Base-by-base conservation (phyloP, 1,139 yeast genomes). In the Diutina catenulata region DNA sequence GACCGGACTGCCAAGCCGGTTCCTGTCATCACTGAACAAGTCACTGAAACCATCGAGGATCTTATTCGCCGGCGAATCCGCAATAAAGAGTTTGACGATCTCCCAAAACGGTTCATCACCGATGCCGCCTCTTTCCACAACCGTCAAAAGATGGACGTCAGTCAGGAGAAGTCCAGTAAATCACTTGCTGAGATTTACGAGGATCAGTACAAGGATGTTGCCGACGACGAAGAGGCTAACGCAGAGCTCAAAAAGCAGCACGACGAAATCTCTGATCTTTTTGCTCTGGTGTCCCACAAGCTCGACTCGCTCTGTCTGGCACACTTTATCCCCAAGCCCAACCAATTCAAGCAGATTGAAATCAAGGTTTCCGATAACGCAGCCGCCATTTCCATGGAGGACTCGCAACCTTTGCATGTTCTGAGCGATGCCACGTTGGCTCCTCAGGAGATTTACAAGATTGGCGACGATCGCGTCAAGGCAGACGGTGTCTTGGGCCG, bases 131-230 rank as follows among this genome's bases (percentile, higher is more conserved):
- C 71, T 45, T 80, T 78, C 58, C 74, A 62, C 37, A 63, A 55
- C 53, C 64, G 57, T 58, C 59, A 57, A 52, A 60, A 62, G 41
- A 64, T 69, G 38, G 93, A 86, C 47, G 74, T 91, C 19, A 79
- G 87, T 42, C 95, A 88, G 52, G 74, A 77, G 41, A 91, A 91
- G 57, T 83, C 95, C 1, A 56, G 76, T 22, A 86, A 87, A 57
- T 86, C 96, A 3, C 73, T 91, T 47, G 95, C 97, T 1, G 96
- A 91, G 50, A 58, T 84, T 31, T 91, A 91, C 55, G 97, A 88
- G 56, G 94, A 86, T 41, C 95, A 86, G 44, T 78, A 74, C 49
- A 70, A 77, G 41, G 58, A 65, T 38, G 62, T 56, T 6, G 66
- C 67, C n/a, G 56, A 64, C 5, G 57, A 60, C 29, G 53, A 57